phyloP scores from a whole-genome alignment of 768 basidiomycete species.

The Gautieria morchelliformis region DNA sequence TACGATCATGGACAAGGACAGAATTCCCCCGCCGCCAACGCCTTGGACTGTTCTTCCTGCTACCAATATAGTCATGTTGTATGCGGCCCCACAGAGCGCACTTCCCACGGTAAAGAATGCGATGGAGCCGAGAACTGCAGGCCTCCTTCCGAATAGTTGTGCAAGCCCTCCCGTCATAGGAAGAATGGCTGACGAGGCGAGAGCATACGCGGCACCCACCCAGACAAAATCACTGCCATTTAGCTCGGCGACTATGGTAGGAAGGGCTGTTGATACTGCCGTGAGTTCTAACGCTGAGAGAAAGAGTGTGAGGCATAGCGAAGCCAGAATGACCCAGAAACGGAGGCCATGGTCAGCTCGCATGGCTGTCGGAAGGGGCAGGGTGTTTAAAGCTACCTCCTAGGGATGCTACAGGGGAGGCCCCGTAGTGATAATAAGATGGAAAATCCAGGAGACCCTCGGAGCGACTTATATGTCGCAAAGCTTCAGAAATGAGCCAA shows the following conservation, averaged over 20 bases:
- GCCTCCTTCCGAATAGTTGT: conserved; percentile 26
- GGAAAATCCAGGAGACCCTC: too few relatives aligned
- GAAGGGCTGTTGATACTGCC: conserved; percentile 16
- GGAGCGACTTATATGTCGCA: too few relatives aligned
- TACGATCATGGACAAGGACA: conserved; percentile 23
- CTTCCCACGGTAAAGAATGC: conserved; percentile 30
- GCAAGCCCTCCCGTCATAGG: conserved; percentile 25
- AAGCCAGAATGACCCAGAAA: conserved; percentile 21
- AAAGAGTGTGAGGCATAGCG: conserved; percentile 15
- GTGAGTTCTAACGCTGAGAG: conserved; percentile 22
- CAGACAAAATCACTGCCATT: conserved; percentile 16
- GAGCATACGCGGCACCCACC: conserved; percentile 24
- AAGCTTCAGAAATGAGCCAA: too few relatives aligned
- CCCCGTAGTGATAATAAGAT: too few relatives aligned
- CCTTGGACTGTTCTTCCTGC: conserved; percentile 29
- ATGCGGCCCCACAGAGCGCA: conserved; percentile 28
- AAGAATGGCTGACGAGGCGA: conserved; percentile 26
- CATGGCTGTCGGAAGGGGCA: too few relatives aligned
- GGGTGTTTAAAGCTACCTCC: too few relatives aligned
- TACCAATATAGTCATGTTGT: conserved; percentile 32
- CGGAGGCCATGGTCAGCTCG: conserved; percentile 1
- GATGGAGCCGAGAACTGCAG: conserved; percentile 22
- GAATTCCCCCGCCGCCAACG: conserved; percentile 22
- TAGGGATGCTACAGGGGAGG: too few relatives aligned
- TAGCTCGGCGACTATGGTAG: conserved; percentile 18